Conservation (phyloP, 495 filamentous ascomycete species). For the Hypomontagnella monticulosa region DNA sequence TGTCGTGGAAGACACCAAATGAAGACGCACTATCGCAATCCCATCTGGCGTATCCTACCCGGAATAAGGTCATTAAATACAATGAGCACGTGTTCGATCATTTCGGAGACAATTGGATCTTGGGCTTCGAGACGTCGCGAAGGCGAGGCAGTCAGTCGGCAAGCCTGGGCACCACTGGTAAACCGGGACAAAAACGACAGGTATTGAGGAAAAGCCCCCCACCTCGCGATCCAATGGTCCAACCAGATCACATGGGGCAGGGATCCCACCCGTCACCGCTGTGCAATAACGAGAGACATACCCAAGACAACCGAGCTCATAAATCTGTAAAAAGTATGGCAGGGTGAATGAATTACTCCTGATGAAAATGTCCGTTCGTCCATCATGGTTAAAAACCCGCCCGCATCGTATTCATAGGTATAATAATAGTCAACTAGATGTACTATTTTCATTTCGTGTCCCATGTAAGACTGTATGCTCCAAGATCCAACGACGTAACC, state of each 20-base stretch:
- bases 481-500: constrained; percentile 14
- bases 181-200: constrained; percentile 34
- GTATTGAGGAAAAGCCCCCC: constrained; percentile 34
- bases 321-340: constrained; percentile 25
- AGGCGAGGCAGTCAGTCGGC: constrained; percentile 28
- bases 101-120: constrained; percentile 3
- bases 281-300: constrained; percentile 39
- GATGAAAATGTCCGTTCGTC: constrained; percentile 6
- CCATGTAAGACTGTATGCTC: neutral
- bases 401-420: neutral
- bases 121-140: constrained; percentile 18
- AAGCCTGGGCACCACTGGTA: constrained; percentile 29
- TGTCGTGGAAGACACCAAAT: constrained; percentile 19
- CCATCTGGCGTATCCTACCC: neutral
- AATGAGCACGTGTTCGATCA: constrained; percentile 5
- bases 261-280: constrained; percentile 38
- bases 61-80: neutral
- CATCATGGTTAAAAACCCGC: neutral
- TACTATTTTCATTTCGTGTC: constrained; percentile 13
- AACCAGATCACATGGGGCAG: constrained; percentile 38
- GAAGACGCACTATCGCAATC: neutral
- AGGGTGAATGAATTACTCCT: constrained; percentile 24
- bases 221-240: constrained; percentile 35
- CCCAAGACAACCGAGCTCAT: constrained; percentile 40
- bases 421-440: neutral